Conservation (phyloP, 768 basidiomycete genomes). For the Sporobolomyces roseus region DNA sequence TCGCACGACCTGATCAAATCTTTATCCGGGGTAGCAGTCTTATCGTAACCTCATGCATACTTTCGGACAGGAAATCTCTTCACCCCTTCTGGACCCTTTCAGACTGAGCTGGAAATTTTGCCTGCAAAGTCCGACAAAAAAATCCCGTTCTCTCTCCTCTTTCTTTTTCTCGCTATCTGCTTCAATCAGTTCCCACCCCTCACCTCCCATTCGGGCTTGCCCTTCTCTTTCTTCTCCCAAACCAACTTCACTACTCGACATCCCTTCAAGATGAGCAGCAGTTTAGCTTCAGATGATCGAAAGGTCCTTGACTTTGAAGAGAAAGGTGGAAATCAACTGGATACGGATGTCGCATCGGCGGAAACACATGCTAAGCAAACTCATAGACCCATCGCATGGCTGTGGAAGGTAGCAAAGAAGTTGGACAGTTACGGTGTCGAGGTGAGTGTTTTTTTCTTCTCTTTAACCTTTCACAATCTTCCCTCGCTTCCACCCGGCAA, state of each 20-base stretch:
- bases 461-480: slow-evolving; percentile 9
- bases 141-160: not conserved
- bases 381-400: not conserved
- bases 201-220: not conserved
- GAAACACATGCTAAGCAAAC: not conserved
- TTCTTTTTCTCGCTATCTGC: not conserved
- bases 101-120: not conserved
- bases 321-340: not conserved
- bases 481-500: not conserved
- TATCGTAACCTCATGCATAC: no score
- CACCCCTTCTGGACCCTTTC: no score
- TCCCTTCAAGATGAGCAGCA: slow-evolving; percentile 3
- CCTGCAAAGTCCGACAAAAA: slow-evolving; percentile 2
- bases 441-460: slow-evolving; percentile 9
- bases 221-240: not conserved
- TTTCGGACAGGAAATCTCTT: no score
- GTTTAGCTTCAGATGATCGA: not conserved
- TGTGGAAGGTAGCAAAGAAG: slow-evolving; percentile 42
- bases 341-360: slow-evolving; percentile 8
- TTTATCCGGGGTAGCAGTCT: no score
- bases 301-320: slow-evolving; percentile 14
- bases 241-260: not conserved
- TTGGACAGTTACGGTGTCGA: slow-evolving; percentile 49
- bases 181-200: not conserved
- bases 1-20: no score